A percentile compares a stretch with the other conserved stretches of the same genome.
phyloP scores from a whole-genome alignment of 2,329 filamentous ascomycete species.

The Aureobasidium sp. region DNA sequence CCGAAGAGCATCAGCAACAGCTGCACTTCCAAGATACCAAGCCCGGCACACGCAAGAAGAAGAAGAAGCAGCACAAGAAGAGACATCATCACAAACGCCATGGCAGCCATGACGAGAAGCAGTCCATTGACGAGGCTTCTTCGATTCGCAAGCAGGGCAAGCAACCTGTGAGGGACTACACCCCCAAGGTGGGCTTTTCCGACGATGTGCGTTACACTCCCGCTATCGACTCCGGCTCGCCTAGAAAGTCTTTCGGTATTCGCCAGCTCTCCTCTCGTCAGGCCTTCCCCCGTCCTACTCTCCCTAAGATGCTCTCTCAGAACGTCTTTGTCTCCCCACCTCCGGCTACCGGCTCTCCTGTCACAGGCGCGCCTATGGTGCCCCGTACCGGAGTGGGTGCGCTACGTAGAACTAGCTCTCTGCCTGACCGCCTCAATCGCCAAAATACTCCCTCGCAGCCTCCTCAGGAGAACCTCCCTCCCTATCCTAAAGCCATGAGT shows the following conservation, averaged over 20 bases:
- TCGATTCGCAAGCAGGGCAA: constrained; percentile 17
- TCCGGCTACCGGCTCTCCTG: constrained; percentile 22
- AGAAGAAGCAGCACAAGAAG: constrained; percentile 36
- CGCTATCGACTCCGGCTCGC: neutral
- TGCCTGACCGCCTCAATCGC: constrained; percentile 58
- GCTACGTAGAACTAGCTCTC: constrained; percentile 64
- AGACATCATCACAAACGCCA: constrained; percentile 36
- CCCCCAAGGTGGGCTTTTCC: constrained; percentile 32
- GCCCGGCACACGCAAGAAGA: constrained; percentile 34
- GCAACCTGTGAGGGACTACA: constrained; percentile 13
- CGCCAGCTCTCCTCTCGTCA: constrained; percentile 41
- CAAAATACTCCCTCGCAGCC: constrained; percentile 16
- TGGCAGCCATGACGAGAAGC: constrained; percentile 20
- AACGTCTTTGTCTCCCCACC: constrained; percentile 54
- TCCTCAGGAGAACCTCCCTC: constrained; percentile 5
- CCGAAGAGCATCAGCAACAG: constrained; percentile 15
- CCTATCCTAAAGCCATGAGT: neutral
- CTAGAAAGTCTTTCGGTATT: constrained; percentile 41
- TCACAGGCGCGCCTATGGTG: constrained; percentile 18
- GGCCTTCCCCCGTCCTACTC: constrained; percentile 44
- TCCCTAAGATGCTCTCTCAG: constrained; percentile 60
- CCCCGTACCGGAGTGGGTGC: constrained; percentile 30
- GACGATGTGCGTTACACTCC: constrained; percentile 28
- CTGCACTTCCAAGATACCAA: constrained; percentile 16
- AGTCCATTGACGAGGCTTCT: constrained; percentile 19